phyloP scores from a whole-genome alignment of 1,284 basidiomycete genomes.

The Heterobasidion occidentale region DNA sequence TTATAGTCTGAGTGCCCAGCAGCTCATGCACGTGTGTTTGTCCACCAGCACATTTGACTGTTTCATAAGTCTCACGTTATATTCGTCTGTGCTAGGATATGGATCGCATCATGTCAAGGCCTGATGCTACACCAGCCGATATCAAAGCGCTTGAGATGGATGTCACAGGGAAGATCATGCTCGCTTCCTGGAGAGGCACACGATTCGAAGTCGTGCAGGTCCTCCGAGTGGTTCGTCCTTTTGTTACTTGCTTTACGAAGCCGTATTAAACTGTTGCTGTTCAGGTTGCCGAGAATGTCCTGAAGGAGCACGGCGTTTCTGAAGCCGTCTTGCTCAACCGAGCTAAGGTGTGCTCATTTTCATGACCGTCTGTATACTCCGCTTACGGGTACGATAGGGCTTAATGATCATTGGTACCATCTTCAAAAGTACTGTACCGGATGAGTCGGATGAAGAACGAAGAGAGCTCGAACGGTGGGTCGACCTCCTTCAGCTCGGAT shows the following conservation, averaged over 20 bases:
- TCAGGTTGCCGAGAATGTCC: conserved; percentile 72
- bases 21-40: conserved; percentile 34
- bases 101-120: conserved; percentile 84
- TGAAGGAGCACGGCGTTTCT: conserved; percentile 67
- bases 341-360: conserved; percentile 57
- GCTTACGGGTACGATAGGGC: conserved; percentile 36
- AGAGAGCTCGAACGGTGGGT: conserved; percentile 82
- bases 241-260: not conserved
- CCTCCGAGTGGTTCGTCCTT: conserved; percentile 48
- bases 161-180: conserved; percentile 91
- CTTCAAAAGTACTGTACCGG: conserved; percentile 78
- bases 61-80: conserved; percentile 20
- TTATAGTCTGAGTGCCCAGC: conserved; percentile 59
- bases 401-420: conserved; percentile 78
- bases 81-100: conserved; percentile 64
- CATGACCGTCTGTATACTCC: not conserved
- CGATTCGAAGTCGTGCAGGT: conserved; percentile 89
- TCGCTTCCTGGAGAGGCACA: conserved; percentile 93
- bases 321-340: conserved; percentile 71
- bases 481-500: not conserved
- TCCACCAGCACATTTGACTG: not conserved
- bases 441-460: conserved; percentile 87
- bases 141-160: conserved; percentile 87
- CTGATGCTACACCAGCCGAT: conserved; percentile 79
- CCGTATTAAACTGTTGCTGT: not conserved